Percentiles rank a stretch among this genome's conserved stretches.
These are phyloP conservation scores for Penicillium dipodomyicola DNA, from an alignment of 495 filamentous ascomycete genomes.

Conservation along the genomic window DNA sequence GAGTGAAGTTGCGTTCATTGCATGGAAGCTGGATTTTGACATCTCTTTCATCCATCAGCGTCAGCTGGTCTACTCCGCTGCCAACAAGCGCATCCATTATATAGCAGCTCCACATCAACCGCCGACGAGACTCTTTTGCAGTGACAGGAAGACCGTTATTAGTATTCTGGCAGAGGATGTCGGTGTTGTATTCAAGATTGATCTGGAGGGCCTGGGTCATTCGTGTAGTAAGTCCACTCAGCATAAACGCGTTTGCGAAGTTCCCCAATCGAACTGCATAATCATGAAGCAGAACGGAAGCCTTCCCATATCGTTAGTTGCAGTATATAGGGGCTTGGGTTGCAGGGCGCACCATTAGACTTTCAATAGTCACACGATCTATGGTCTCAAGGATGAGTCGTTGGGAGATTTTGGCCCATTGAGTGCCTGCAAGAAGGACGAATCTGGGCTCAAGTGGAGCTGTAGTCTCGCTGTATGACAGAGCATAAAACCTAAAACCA, in stretches of 20 bases:
- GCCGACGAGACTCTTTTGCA: conserved; percentile 32
- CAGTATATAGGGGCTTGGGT: not conserved
- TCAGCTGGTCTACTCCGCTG: conserved; percentile 36
- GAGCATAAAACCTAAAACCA: conserved; percentile 24
- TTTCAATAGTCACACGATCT: conserved; percentile 36
- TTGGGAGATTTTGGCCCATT: conserved; percentile 34
- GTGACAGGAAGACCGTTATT: conserved; percentile 22
- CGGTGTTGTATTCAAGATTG: conserved; percentile 37
- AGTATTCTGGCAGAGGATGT: conserved; percentile 31
- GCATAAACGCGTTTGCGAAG: conserved; percentile 38
- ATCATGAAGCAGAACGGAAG: conserved; percentile 34
- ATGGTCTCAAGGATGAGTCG: conserved; percentile 29
- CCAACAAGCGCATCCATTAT: conserved; percentile 38
- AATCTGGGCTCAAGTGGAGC: conserved; percentile 13
- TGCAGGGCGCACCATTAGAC: conserved; percentile 27
- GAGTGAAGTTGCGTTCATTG: conserved; percentile 31
- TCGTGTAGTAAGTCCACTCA: conserved; percentile 36
- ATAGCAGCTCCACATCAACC: conserved; percentile 42
- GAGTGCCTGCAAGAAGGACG: conserved; percentile 23
- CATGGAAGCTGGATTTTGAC: conserved; percentile 41
- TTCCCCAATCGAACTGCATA: conserved; percentile 35
- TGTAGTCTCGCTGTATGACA: conserved; percentile 25
- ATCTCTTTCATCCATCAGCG: conserved; percentile 32
- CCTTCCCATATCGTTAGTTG: conserved; percentile 11
- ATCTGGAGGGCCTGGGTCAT: conserved; percentile 41